These are phyloP conservation scores for Chaetoscypha palmicola DNA, from an alignment of 2,329 filamentous ascomycete genomes.

Conservation along the genomic window DNA sequence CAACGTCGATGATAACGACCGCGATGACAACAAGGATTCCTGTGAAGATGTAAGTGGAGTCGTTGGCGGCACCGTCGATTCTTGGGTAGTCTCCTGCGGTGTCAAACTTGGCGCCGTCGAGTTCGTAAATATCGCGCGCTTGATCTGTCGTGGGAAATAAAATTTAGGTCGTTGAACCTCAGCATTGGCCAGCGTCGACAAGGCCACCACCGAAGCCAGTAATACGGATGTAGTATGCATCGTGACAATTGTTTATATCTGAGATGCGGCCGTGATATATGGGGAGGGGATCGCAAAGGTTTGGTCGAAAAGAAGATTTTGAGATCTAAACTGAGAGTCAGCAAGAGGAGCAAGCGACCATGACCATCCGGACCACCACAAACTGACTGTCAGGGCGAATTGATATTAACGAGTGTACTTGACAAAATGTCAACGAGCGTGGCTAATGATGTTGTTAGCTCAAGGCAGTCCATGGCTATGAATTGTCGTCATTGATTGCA, in stretches of 20 bases:
- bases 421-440: slow-evolving; percentile 50
- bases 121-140: slow-evolving; percentile 37
- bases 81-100: slow-evolving; percentile 1
- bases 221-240: slow-evolving; percentile 47
- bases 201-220: slow-evolving; percentile 43
- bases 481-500: no score
- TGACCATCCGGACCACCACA: not conserved
- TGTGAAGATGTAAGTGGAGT: slow-evolving; percentile 7
- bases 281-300: slow-evolving; percentile 6
- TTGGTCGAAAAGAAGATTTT: slow-evolving; percentile 17
- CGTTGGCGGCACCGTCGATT: slow-evolving; percentile 11
- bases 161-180: slow-evolving; percentile 43
- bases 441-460: slow-evolving; percentile 22
- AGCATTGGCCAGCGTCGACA: slow-evolving; percentile 39
- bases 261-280: slow-evolving; percentile 11
- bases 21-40: slow-evolving; percentile 9
- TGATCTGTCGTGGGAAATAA: slow-evolving; percentile 52
- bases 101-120: slow-evolving; percentile 18
- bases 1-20: slow-evolving; percentile 20
- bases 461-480: slow-evolving; percentile 9
- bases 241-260: slow-evolving; percentile 28
- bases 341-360: slow-evolving; percentile 5
- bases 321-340: slow-evolving; percentile 21
- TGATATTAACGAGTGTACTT: slow-evolving; percentile 50
- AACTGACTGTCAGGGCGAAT: slow-evolving; percentile 43